These are phyloP conservation scores for Geotrichum fermentans DNA, from an alignment of 1,139 yeast genomes.

Conservation along the genomic window DNA sequence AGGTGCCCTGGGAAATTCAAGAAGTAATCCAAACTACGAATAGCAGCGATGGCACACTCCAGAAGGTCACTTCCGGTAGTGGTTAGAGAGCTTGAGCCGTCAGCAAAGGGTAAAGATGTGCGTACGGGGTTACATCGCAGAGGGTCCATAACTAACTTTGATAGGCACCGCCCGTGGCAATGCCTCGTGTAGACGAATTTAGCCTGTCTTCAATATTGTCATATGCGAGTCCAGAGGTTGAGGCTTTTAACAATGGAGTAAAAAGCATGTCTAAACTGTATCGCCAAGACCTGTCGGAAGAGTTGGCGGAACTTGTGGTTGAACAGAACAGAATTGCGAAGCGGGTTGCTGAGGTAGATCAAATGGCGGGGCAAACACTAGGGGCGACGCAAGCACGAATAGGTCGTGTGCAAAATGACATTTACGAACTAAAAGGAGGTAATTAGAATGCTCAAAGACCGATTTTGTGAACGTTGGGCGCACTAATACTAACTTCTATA, in stretches of 20 bases:
- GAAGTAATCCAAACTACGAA: too few relatives aligned
- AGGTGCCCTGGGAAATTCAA: too few relatives aligned
- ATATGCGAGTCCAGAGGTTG: conserved; percentile 14
- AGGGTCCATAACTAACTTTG: conserved; percentile 8
- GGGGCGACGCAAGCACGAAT: conserved; percentile 22
- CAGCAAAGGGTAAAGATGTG: conserved; percentile 4
- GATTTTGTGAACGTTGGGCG: conserved; percentile 1
- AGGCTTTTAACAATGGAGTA: conserved; percentile 21
- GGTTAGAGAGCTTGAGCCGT: conserved; percentile 17
- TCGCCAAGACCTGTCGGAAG: conserved; percentile 23
- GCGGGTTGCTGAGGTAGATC: conserved; percentile 25
- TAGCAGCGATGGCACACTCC: conserved; percentile 14
- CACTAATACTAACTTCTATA: not conserved
- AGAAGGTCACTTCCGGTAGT: conserved; percentile 10
- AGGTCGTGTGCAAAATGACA: conserved; percentile 18
- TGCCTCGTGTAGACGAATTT: conserved; percentile 26
- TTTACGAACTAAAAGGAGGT: conserved; percentile 20
- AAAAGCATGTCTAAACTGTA: conserved; percentile 20
- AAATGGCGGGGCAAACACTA: conserved; percentile 23
- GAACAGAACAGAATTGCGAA: conserved; percentile 24
- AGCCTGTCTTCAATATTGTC: conserved; percentile 16
- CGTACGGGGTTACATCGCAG: not conserved
- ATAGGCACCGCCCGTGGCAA: conserved; percentile 12
- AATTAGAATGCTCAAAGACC: too few relatives aligned
- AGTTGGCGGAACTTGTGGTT: conserved; percentile 21